Percentiles rank a stretch among this genome's conserved stretches.
These are phyloP conservation scores for Exophiala aquamarina DNA, from an alignment of 2,329 filamentous ascomycete species.

Conservation along the genomic window DNA sequence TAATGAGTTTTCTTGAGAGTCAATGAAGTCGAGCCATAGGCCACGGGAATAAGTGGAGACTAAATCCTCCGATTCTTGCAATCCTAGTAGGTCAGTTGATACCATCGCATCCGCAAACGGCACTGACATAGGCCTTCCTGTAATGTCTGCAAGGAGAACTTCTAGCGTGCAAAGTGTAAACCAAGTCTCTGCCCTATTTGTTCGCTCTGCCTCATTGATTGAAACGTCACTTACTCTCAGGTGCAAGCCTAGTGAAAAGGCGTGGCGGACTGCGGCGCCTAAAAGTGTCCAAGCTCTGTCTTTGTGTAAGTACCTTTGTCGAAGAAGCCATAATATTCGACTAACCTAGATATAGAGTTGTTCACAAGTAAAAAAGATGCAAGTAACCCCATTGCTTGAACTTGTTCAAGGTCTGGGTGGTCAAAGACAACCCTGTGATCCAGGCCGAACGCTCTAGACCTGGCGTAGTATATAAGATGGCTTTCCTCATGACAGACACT, in stretches of 20 bases:
- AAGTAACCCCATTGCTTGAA: constrained; percentile 27
- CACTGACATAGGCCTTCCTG: constrained; percentile 29
- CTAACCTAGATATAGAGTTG: constrained; percentile 30
- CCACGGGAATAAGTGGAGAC: too few relatives aligned
- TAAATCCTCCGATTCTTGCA: background rate
- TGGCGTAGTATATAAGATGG: constrained; percentile 29
- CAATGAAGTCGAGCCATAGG: constrained; percentile 21
- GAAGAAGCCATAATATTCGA: background rate
- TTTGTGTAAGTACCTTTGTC: background rate
- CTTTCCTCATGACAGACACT: constrained; percentile 1
- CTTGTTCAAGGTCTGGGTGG: constrained; percentile 27
- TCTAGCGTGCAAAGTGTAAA: constrained; percentile 29
- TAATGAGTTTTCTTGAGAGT: constrained; percentile 4
- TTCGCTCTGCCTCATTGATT: constrained; percentile 16
- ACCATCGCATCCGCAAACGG: constrained; percentile 24
- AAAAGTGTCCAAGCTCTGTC: constrained; percentile 31
- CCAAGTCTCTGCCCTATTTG: constrained; percentile 27
- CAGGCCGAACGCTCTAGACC: constrained; percentile 28
- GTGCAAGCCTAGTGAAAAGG: constrained; percentile 30
- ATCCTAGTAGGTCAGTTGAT: constrained; percentile 14
- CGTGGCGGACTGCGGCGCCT: constrained; percentile 29
- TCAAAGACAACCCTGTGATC: constrained; percentile 28
- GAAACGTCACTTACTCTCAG: constrained; percentile 21
- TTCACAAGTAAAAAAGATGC: constrained; percentile 24
- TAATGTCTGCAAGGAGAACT: constrained; percentile 28